phyloP scores from a whole-genome alignment of 768 basidiomycete species.

The Xerocomellus dryophilus region DNA sequence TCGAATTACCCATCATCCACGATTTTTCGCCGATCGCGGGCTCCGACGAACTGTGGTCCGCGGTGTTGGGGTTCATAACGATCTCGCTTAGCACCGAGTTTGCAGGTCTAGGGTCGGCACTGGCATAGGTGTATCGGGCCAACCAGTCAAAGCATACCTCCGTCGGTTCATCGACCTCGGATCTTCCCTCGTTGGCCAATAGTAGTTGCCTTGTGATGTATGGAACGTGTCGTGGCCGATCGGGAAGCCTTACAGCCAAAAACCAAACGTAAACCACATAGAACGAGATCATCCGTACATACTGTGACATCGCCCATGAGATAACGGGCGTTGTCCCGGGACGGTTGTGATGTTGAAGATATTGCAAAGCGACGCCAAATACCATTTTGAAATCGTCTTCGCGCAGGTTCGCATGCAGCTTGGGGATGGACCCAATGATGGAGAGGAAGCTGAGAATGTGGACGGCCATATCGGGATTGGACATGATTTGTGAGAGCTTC shows the following conservation, averaged over 20 bases:
- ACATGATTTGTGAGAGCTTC: slow-evolving; percentile 91
- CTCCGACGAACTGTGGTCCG: slow-evolving; percentile 35
- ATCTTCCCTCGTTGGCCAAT: slow-evolving; percentile 75
- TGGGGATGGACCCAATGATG: slow-evolving; percentile 77
- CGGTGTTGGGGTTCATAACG: slow-evolving; percentile 56
- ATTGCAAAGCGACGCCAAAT: slow-evolving; percentile 90
- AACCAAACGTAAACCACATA: slow-evolving; percentile 95
- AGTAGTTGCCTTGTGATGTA: slow-evolving; percentile 86
- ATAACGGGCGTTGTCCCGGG: slow-evolving; percentile 53
- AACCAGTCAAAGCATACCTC: slow-evolving; percentile 99
- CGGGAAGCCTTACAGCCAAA: slow-evolving; percentile 76
- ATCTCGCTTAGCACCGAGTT: slow-evolving; percentile 76
- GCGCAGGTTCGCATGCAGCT: slow-evolving; percentile 85
- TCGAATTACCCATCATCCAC: slow-evolving; percentile 83
- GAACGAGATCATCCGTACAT: slow-evolving; percentile 86
- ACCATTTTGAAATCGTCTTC: slow-evolving; percentile 90
- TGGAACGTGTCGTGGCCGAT: slow-evolving; percentile 75
- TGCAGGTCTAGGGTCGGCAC: slow-evolving; percentile 88
- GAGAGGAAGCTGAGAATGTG: slow-evolving; percentile 92
- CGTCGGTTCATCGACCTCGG: slow-evolving; percentile 78
- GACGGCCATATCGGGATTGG: slow-evolving; percentile 88
- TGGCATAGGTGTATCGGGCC: slow-evolving; percentile 89
- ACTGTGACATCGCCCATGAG: slow-evolving; percentile 87
- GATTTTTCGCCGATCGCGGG: slow-evolving; percentile 57
- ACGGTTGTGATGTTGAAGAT: slow-evolving; percentile 87